Base-by-base conservation (phyloP, 2,329 filamentous ascomycete species). In the Penicillium sp. region DNA sequence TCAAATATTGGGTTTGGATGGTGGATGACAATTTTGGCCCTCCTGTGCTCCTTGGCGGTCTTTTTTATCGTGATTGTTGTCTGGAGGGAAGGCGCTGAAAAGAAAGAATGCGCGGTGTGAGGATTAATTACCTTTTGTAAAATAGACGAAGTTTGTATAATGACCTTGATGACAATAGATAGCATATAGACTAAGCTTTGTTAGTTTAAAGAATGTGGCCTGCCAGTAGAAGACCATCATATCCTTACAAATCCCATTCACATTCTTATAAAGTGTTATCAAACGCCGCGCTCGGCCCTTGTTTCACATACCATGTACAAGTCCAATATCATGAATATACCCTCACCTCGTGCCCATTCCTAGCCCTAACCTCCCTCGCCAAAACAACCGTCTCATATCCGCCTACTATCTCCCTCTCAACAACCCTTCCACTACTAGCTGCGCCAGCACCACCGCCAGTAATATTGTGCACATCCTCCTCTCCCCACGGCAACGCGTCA, bases 401-500 rank as follows among this genome's bases (percentile, higher is more conserved):
- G 0, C 79, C 82, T 0, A 86, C 87, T 18, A 82, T 73, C 54
- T 81, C 82, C 55, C 83, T 35, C 2, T 40, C 48, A 1, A 42
- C 53, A 40, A 46, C 30, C n/a, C 23, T 40, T 14, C 43, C 38
- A 23, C 23, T 9, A 46, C 11, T 26, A 14, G 5, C 9, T 11
- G 28, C 51, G 40, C 28, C 33, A 40, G 46, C 79, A 59, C 86
- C 81, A 63, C 91, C 89, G 23, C 5, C 40, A 43, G 40, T 12
- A 21, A 23, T 43, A 18, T 14, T 12, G 6, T 0, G 85, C 78
- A 12, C 88, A 1, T 91, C 74, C 69, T 95, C 90, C 1, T 88
- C 86, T 0, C 91, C 92, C 85, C 91, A 94, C 0, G 92, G 92
- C 67, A 97, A 72, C n/a, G 80, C 78, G 40, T 96, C 90, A 3